These are phyloP conservation scores for Neurospora sp. DNA, from an alignment of 495 filamentous ascomycete genomes.

Conservation along the genomic window DNA sequence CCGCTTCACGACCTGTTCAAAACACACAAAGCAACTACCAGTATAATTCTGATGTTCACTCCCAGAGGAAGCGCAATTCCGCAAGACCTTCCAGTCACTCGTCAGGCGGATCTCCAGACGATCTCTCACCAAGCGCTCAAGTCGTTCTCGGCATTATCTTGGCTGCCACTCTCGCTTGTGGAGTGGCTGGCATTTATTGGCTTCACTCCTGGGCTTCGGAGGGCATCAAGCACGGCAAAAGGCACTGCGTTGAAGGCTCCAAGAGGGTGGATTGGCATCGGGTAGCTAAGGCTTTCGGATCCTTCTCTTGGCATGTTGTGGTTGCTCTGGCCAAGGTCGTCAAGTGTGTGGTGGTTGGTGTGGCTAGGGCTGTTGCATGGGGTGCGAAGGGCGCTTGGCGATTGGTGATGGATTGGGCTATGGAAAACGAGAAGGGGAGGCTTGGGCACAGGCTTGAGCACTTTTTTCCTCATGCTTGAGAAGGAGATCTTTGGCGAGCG, in stretches of 20 bases:
- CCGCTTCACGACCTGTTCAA: neutral
- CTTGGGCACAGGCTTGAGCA: too few relatives aligned
- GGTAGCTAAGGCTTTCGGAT: neutral
- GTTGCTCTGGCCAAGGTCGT: neutral
- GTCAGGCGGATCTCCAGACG: neutral
- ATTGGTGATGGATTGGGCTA: neutral
- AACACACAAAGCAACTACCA: neutral
- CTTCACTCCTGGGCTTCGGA: neutral
- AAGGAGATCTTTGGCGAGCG: too few relatives aligned
- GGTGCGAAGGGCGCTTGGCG: neutral
- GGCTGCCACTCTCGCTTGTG: neutral
- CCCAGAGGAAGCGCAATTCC: neutral
- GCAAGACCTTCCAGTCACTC: neutral
- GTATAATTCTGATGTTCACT: neutral
- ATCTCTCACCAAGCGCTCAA: neutral
- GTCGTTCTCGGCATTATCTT: neutral
- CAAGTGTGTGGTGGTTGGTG: neutral
- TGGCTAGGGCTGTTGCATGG: neutral
- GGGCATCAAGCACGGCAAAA: neutral
- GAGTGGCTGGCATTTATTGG: neutral
- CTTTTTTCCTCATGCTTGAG: too few relatives aligned
- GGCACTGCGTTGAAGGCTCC: fast-evolving
- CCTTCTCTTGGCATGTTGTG: neutral
- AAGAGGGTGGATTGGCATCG: neutral
- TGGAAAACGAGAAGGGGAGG: neutral